Percentiles rank a stretch among this genome's conserved stretches.
Evolutionary conservation across 371 early-diverging fungal genomes (phyloP).

Genomic region (Mucor ambiguus): DNA sequence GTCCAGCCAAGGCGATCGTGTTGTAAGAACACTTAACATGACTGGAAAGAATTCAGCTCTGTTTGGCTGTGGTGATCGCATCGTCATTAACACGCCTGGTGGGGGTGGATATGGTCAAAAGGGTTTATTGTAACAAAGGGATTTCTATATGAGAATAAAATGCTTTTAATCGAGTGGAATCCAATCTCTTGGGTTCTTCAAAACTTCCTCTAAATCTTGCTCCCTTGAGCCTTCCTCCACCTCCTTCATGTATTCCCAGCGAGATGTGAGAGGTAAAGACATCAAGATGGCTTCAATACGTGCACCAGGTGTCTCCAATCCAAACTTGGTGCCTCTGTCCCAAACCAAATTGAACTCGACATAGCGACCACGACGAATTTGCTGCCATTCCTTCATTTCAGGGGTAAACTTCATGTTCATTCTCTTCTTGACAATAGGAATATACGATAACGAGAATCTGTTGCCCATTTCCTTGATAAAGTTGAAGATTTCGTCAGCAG

Average conservation of each 20-base stretch:
- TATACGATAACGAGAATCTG: conserved; percentile 73
- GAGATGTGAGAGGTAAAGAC: conserved; percentile 78
- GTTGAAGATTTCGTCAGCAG: conserved; percentile 66
- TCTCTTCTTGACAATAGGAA: conserved; percentile 73
- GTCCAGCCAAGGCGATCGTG: conserved; percentile 34
- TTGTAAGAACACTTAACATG: conserved; percentile 60
- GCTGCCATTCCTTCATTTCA: conserved; percentile 80
- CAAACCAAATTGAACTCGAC: conserved; percentile 87
- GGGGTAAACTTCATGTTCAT: conserved; percentile 64
- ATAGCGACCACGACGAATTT: conserved; percentile 83
- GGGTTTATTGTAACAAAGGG: background rate
- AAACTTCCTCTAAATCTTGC: conserved; percentile 72
- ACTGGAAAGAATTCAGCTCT: conserved; percentile 87
- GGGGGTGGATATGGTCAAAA: conserved; percentile 79
- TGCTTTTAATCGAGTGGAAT: conserved; percentile 38
- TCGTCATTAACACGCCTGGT: conserved; percentile 90
- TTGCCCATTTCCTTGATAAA: conserved; percentile 72
- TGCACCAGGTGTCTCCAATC: conserved; percentile 80
- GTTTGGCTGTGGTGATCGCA: conserved; percentile 76
- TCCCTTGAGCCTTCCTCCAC: conserved; percentile 71
- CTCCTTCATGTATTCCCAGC: conserved; percentile 86
- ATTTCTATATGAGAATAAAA: background rate
- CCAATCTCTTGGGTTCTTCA: conserved; percentile 88
- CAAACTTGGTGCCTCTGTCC: conserved; percentile 90
- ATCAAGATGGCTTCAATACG: conserved; percentile 84